Evolutionary conservation across 129 eudicot species (phyloP).

Genomic region (Saposhnikovia divaricata): DNA sequence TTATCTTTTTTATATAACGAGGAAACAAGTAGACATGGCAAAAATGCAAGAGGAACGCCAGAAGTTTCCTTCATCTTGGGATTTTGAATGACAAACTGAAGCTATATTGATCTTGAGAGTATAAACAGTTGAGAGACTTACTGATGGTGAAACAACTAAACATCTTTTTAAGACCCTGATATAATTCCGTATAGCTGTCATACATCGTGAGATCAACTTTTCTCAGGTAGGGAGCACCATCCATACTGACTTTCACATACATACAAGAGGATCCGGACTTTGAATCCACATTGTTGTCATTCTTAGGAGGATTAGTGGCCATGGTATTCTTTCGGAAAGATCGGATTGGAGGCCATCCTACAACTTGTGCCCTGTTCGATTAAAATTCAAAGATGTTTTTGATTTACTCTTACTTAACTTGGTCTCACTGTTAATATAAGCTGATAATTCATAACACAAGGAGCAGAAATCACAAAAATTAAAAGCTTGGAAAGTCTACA

Average conservation of each 20-base stretch:
- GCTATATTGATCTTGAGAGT: background rate
- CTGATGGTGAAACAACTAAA: slow-evolving; percentile 64
- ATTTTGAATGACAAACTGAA: background rate
- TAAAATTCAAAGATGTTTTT: background rate
- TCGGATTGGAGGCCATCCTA: slow-evolving; percentile 81
- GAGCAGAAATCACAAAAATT: background rate
- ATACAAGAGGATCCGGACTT: slow-evolving; percentile 39
- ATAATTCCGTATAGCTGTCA: slow-evolving; percentile 41
- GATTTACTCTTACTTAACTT: background rate
- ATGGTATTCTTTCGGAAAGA: slow-evolving; percentile 57
- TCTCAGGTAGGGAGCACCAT: slow-evolving; percentile 80
- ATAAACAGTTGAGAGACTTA: background rate
- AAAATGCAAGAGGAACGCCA: background rate
- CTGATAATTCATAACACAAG: background rate
- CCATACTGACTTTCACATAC: slow-evolving; percentile 73
- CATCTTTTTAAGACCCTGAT: slow-evolving; percentile 64
- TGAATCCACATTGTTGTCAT: slow-evolving; percentile 27
- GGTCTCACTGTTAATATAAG: background rate
- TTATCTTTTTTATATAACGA: background rate
- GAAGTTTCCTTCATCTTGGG: background rate
- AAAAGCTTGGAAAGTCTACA: background rate
- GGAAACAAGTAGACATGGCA: background rate
- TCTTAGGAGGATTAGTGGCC: slow-evolving; percentile 48
- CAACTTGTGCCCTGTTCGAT: slow-evolving; percentile 51
- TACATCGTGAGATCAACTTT: slow-evolving; percentile 57